Percentiles rank a stretch among this genome's conserved stretches.
Evolutionary conservation across 2,329 filamentous ascomycete species (phyloP).

Genomic region (Colletotrichum cuscutae): DNA sequence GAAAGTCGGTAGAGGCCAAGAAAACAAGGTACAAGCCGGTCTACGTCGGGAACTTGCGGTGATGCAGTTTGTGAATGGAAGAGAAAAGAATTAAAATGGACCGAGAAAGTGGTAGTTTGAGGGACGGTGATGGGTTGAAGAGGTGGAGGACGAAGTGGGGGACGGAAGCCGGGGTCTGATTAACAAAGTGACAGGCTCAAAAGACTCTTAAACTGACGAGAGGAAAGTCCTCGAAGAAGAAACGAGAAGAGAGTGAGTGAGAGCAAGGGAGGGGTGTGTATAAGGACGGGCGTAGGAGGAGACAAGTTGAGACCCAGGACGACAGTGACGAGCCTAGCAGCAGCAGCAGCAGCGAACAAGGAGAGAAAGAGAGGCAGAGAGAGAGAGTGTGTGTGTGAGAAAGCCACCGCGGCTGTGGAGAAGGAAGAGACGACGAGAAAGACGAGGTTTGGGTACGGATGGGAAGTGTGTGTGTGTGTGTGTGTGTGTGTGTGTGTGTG

Average conservation of each 20-base stretch:
- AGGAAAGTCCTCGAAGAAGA: slow-evolving; percentile 34
- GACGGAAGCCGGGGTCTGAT: slow-evolving; percentile 36
- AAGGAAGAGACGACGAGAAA: slow-evolving; percentile 29
- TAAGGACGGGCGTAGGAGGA: slow-evolving; percentile 27
- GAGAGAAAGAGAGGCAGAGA: slow-evolving; percentile 9
- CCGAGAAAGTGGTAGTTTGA: slow-evolving; percentile 35
- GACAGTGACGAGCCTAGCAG: slow-evolving; percentile 11
- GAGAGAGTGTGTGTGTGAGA: slow-evolving; percentile 9
- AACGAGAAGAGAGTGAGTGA: slow-evolving; percentile 26
- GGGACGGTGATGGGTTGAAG: slow-evolving; percentile 36
- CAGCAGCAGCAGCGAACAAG: background rate
- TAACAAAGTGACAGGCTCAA: slow-evolving; percentile 37
- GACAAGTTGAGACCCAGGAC: slow-evolving; percentile 19
- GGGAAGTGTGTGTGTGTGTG: slow-evolving; percentile 6
- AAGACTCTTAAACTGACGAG: slow-evolving; percentile 33
- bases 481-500: slow-evolving; percentile 2
- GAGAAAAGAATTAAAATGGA: slow-evolving; percentile 38
- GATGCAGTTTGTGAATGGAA: slow-evolving; percentile 40
- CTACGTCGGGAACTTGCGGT: slow-evolving; percentile 50
- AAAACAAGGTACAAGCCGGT: slow-evolving; percentile 46
- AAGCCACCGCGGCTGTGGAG: slow-evolving; percentile 27
- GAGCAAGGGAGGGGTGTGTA: slow-evolving; percentile 28
- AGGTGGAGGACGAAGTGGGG: slow-evolving; percentile 35
- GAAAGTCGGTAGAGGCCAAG: slow-evolving; percentile 41
- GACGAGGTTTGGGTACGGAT: slow-evolving; percentile 14